Conservation (phyloP, 441 rosid species). For the Adansonia grandidieri region DNA sequence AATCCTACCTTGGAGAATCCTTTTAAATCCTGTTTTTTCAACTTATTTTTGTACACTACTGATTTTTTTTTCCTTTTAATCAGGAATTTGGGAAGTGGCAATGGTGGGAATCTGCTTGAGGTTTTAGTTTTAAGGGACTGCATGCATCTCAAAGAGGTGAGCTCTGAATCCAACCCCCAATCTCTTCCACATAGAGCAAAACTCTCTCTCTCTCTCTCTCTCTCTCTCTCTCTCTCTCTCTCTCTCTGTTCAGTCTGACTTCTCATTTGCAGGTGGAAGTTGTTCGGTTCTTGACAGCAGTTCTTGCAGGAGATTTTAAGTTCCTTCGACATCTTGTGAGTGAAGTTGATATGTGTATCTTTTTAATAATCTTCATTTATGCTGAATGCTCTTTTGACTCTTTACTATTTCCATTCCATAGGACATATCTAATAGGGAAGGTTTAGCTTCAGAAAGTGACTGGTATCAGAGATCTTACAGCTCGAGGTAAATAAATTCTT, state of each 20-base stretch:
- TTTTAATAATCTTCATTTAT: background rate
- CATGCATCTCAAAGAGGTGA: conserved; percentile 76
- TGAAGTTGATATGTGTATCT: conserved; percentile 27
- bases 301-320: conserved; percentile 65
- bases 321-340: conserved; percentile 62
- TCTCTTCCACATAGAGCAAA: conserved; percentile 8
- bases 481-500: conserved; percentile 44
- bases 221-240: background rate
- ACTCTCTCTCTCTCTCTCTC: background rate
- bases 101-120: conserved; percentile 56
- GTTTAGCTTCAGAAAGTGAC: conserved; percentile 64
- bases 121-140: conserved; percentile 67
- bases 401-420: conserved; percentile 30
- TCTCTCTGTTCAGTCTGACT: conserved; percentile 6
- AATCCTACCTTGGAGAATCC: background rate
- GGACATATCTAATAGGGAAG: conserved; percentile 80
- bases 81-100: conserved; percentile 59
- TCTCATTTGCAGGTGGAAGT: conserved; percentile 54
- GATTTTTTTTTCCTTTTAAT: conserved; percentile 15
- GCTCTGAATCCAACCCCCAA: background rate
- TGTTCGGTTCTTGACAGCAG: conserved; percentile 47
- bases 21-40: conserved; percentile 1
- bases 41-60: background rate
- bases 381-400: conserved; percentile 25
- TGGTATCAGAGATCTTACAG: conserved; percentile 57